phyloP scores from a whole-genome alignment of 2,329 filamentous ascomycete species.

The Ophiostoma perfectum region DNA sequence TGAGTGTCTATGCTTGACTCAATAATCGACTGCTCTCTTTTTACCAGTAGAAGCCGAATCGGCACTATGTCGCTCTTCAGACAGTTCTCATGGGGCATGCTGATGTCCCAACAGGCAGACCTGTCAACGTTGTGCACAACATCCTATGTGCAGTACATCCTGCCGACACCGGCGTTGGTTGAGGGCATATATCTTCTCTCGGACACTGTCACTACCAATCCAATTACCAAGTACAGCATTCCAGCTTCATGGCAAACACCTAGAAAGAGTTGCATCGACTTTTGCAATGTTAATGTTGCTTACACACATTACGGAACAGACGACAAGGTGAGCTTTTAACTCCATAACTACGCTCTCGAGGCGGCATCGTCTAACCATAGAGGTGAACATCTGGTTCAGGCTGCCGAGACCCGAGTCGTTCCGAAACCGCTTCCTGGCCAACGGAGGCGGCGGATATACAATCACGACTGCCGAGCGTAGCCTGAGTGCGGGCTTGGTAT shows the following conservation, averaged over 20 bases:
- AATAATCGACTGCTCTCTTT: too few species aligned
- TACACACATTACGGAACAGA: not conserved
- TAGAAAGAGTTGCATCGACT: not conserved
- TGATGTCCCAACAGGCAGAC: constrained; percentile 13
- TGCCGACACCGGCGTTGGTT: not conserved
- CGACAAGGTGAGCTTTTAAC: not conserved
- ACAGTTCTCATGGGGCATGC: constrained; percentile 18
- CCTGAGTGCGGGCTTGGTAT: not conserved
- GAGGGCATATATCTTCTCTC: not conserved
- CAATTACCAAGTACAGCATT: not conserved
- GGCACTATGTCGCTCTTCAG: constrained; percentile 17
- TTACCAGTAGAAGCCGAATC: too few species aligned
- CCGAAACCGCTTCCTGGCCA: constrained; percentile 12
- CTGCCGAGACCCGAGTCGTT: constrained; percentile 14
- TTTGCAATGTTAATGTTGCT: not conserved
- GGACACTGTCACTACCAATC: not conserved
- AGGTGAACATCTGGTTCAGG: constrained; percentile 6
- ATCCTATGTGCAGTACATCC: not conserved
- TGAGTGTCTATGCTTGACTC: too few species aligned
- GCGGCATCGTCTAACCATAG: too few species aligned
- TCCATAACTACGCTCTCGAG: too few species aligned
- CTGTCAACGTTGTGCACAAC: not conserved
- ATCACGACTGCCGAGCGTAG: constrained; percentile 35
- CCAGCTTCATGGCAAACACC: not conserved
- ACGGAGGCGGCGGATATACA: constrained; percentile 19